Percentiles rank a stretch among this genome's conserved stretches.
phyloP scores from a whole-genome alignment of 2,329 filamentous ascomycete genomes.

The Penicillium verrucosum region DNA sequence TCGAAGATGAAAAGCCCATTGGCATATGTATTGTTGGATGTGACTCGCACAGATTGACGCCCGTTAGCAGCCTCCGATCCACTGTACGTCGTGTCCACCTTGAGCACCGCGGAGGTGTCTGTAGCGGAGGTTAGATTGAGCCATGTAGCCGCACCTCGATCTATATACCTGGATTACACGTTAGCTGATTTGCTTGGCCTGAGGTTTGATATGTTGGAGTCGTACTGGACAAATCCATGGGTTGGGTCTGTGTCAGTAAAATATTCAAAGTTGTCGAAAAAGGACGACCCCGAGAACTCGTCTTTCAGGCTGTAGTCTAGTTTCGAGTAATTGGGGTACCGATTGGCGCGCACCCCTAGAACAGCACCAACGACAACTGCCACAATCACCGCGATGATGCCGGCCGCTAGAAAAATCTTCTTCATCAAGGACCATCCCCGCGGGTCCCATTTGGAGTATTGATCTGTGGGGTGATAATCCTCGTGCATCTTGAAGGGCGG shows the following conservation, averaged over 20 bases:
- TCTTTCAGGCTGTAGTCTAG: slow-evolving; percentile 39
- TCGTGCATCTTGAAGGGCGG: neutral
- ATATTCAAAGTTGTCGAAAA: slow-evolving; percentile 47
- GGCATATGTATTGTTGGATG: slow-evolving; percentile 59
- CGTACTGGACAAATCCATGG: slow-evolving; percentile 44
- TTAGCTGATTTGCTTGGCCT: neutral
- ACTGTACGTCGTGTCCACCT: slow-evolving; percentile 53
- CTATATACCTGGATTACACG: slow-evolving; percentile 36
- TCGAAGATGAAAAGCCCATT: slow-evolving; percentile 64
- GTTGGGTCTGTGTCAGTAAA: slow-evolving; percentile 41
- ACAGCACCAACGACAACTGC: slow-evolving; percentile 47
- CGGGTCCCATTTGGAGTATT: slow-evolving; percentile 8
- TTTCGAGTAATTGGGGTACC: slow-evolving; percentile 33
- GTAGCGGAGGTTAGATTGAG: slow-evolving; percentile 60
- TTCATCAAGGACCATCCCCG: slow-evolving; percentile 8
- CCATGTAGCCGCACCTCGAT: slow-evolving; percentile 28
- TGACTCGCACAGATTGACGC: slow-evolving; percentile 61
- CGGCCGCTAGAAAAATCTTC: slow-evolving; percentile 2
- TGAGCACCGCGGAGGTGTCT: slow-evolving; percentile 51
- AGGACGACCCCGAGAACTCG: slow-evolving; percentile 37
- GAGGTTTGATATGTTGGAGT: neutral
- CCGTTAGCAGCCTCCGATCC: slow-evolving; percentile 48
- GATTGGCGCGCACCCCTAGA: slow-evolving; percentile 34
- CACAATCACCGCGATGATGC: slow-evolving; percentile 31
- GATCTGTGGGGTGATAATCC: neutral